Conservation (phyloP, 345 rosid genomes). For the Alliaria petiolata region DNA sequence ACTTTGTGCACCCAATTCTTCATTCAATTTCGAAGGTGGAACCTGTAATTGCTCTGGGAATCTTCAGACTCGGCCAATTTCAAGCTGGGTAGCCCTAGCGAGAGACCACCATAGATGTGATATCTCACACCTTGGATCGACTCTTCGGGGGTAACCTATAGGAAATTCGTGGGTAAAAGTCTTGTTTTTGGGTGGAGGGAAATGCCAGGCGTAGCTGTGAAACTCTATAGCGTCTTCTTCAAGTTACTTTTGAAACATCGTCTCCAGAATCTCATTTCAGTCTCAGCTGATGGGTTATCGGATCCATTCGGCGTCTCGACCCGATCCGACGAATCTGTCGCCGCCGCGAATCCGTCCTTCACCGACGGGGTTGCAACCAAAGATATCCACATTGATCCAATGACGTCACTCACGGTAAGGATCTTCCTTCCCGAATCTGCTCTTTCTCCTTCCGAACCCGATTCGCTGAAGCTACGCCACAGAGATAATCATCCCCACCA, state of each 20-base stretch:
- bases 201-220: conserved; percentile 61
- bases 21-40: not conserved
- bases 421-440: conserved; percentile 65
- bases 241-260: conserved; percentile 54
- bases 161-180: not conserved
- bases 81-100: not conserved
- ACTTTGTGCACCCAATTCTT: not conserved
- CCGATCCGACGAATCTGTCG: conserved; percentile 49
- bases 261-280: conserved; percentile 40
- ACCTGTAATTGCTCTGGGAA: not conserved
- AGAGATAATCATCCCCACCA: not conserved
- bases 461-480: not conserved
- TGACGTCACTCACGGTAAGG: conserved; percentile 57
- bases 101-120: conserved; percentile 20
- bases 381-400: conserved; percentile 67
- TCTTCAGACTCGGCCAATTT: not conserved
- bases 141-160: not conserved
- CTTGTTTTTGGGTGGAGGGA: not conserved
- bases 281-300: conserved; percentile 22
- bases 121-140: conserved; percentile 3
- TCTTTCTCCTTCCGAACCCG: conserved; percentile 25
- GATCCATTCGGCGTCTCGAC: conserved; percentile 50
- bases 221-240: conserved; percentile 59
- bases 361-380: conserved; percentile 64
- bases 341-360: conserved; percentile 54